Percentiles rank a stretch among this genome's conserved stretches.
Evolutionary conservation across 1,139 yeast species (phyloP).

Genomic region (Zygosaccharomyces pseudobailii): DNA sequence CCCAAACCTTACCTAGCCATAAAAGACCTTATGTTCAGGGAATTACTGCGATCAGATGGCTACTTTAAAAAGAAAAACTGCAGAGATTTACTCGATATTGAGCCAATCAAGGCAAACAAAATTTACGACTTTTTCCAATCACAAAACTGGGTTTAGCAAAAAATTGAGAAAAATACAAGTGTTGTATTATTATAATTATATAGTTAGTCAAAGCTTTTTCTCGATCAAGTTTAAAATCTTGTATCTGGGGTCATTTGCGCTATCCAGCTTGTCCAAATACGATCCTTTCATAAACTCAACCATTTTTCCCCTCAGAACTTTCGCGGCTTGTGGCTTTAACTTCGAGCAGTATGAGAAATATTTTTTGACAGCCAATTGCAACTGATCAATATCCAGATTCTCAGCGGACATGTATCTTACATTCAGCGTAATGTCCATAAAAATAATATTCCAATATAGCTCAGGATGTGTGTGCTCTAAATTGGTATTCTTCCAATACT

Average conservation of each 20-base stretch:
- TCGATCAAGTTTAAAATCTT: conserved; percentile 35
- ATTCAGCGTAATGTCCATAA: conserved; percentile 63
- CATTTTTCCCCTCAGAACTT: conserved; percentile 44
- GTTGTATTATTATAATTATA: conserved; percentile 1
- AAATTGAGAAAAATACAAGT: background rate
- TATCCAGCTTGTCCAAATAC: conserved; percentile 27
- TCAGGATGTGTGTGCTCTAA: conserved; percentile 24
- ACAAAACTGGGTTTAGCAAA: conserved; percentile 68
- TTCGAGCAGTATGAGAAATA: conserved; percentile 58
- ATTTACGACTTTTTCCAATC: conserved; percentile 88
- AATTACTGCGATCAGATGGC: conserved; percentile 82
- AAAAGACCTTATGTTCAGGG: conserved; percentile 86
- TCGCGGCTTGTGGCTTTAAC: conserved; percentile 35
- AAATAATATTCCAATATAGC: conserved; percentile 37
- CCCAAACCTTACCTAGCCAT: conserved; percentile 95
- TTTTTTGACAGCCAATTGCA: conserved; percentile 69
- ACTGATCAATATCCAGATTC: conserved; percentile 43
- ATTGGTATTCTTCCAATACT: conserved; percentile 41
- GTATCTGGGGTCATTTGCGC: conserved; percentile 31
- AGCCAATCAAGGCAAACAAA: conserved; percentile 77
- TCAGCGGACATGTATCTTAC: conserved; percentile 46
- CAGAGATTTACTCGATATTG: conserved; percentile 75
- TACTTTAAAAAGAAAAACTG: conserved; percentile 76
- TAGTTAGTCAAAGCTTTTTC: conserved; percentile 28
- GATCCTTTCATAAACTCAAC: conserved; percentile 40